Evolutionary conservation across 257 asterid genomes (phyloP).

Genomic region (Dorcoceras hygrometricum): DNA sequence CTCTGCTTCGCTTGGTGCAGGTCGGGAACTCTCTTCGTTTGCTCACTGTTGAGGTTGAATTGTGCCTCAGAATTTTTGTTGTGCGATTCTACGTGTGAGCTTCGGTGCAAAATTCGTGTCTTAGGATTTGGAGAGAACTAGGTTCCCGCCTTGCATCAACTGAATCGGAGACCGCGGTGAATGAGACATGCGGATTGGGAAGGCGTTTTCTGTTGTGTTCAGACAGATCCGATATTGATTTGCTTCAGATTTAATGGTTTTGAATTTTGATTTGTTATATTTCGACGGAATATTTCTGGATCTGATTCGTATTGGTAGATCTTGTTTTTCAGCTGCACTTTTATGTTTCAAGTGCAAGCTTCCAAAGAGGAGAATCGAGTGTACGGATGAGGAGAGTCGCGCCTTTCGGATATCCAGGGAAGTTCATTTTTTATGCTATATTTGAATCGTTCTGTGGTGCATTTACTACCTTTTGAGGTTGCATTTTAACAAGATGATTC

Average conservation of each 20-base stretch:
- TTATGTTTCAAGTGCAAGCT: not conserved
- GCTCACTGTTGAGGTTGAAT: not conserved
- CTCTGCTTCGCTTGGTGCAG: constrained; percentile 82
- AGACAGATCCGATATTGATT: constrained; percentile 21
- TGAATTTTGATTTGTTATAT: not conserved
- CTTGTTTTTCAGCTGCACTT: not conserved
- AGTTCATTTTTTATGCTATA: not conserved
- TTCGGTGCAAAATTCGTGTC: not conserved
- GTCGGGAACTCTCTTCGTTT: constrained; percentile 55
- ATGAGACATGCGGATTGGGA: not conserved
- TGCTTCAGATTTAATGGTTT: not conserved
- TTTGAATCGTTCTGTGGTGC: not conserved
- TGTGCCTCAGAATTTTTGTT: not conserved
- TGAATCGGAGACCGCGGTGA: constrained; percentile 45
- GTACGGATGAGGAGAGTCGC: not conserved
- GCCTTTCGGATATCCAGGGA: not conserved
- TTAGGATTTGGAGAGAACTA: constrained; percentile 22
- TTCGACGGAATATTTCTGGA: not conserved
- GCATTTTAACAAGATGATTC: not conserved
- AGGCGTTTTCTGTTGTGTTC: not conserved
- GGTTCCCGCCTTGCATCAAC: constrained; percentile 51
- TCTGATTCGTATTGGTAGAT: not conserved
- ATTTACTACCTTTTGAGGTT: not conserved
- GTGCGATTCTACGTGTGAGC: not conserved
- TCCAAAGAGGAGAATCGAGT: not conserved